Evolutionary conservation across 2,329 filamentous ascomycete species (phyloP), one percentile per base, ranked within the genome.

Genomic region (Aspergillus ustus): DNA sequence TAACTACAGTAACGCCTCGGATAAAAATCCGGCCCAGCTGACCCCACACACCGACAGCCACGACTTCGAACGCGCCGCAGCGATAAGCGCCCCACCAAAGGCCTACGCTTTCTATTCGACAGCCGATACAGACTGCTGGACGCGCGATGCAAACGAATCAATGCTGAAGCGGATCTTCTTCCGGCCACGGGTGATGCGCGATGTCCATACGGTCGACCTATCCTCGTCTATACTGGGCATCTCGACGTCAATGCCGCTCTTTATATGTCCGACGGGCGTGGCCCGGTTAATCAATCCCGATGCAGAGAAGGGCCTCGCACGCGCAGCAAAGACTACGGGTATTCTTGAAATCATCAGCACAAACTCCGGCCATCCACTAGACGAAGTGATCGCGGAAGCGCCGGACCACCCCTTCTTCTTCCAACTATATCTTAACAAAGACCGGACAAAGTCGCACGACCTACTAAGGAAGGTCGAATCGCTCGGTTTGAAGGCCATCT

Each of bases 401-500:
- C 84, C 86, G 0, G 88, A 83, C 1, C 92, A 96, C 73, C 79
- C 91, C 0, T 96, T 97, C 73, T 93, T 93, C 13, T 97, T 92
- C 91, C 94, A 98, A 80, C 80, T 98, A n/a, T 97, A 97, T 78
- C 90, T 97, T 37, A 92, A 97, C 75, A 90, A 84, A 45, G 89
- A 94, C 67, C 85, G 91, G 34, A 82, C 84, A 63, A 96, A 94
- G 83, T 93, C 88, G 72, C 87, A 91, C 70, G 87, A 86, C 3
- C 92, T 95, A 84, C 81, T 96, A 6, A 8, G 19, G 9, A 59
- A 53, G 28, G 57, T 44, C 2, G 57, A 59, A 28, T 43, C 28
- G 0, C 44, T 59, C 3, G 57, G 57, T 28, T 37, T 80, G 61
- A 77, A 76, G 60, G 80, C 77, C 4, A 79, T 82, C 54, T 77